Evolutionary conservation across 1,284 basidiomycete species (phyloP).

Genomic region (Ustilago loliicola): DNA sequence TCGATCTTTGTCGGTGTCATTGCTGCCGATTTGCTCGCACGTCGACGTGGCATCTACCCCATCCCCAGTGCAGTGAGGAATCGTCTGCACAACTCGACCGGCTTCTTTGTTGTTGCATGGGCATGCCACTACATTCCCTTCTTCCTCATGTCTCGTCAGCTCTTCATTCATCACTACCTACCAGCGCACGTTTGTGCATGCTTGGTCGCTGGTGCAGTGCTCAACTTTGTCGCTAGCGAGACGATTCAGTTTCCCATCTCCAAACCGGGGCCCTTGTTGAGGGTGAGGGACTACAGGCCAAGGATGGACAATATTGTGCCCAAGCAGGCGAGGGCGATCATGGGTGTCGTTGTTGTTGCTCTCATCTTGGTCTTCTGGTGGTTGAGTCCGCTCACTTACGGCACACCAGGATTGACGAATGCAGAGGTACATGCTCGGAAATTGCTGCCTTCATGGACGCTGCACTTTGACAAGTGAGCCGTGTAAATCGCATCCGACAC

Average conservation of each 20-base stretch:
- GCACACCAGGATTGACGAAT: slow-evolving; percentile 48
- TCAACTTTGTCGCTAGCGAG: slow-evolving; percentile 81
- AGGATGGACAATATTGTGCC: slow-evolving; percentile 46
- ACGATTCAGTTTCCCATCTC: slow-evolving; percentile 94
- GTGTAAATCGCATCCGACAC: background rate
- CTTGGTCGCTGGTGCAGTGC: slow-evolving; percentile 87
- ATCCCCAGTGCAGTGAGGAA: slow-evolving; percentile 85
- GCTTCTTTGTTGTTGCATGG: slow-evolving; percentile 96
- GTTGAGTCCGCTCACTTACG: slow-evolving; percentile 66
- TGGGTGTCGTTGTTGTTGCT: slow-evolving; percentile 25
- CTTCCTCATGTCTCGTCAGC: slow-evolving; percentile 96
- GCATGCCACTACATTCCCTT: slow-evolving; percentile 96
- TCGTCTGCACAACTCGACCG: slow-evolving; percentile 89
- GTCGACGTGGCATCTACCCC: slow-evolving; percentile 85
- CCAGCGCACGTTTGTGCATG: slow-evolving; percentile 85
- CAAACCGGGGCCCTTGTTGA: slow-evolving; percentile 73
- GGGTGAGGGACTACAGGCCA: slow-evolving; percentile 20
- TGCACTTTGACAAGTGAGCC: slow-evolving; percentile 57
- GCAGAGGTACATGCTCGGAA: slow-evolving; percentile 48
- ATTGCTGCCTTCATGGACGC: slow-evolving; percentile 60
- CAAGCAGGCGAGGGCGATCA: slow-evolving; percentile 21
- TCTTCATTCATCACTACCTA: slow-evolving; percentile 93
- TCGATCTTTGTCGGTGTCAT: slow-evolving; percentile 90
- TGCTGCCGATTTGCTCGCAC: slow-evolving; percentile 87
- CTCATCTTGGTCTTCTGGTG: slow-evolving; percentile 56